Percentiles rank a stretch among this genome's conserved stretches.
phyloP scores from a whole-genome alignment of 768 basidiomycete genomes.

The Phylloporus rhodoxanthus region DNA sequence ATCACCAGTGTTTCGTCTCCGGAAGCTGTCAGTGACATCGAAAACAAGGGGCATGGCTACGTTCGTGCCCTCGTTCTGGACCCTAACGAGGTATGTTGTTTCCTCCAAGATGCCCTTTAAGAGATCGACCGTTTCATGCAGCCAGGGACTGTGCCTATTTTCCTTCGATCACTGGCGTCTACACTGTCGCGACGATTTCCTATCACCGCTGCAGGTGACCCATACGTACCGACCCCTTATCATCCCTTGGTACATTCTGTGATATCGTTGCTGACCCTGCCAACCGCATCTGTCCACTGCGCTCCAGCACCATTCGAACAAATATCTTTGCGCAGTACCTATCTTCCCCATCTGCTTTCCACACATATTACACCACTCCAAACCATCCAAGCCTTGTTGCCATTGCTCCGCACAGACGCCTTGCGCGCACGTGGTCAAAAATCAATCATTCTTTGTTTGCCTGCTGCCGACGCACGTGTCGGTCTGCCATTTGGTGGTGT shows the following conservation, averaged over 20 bases:
- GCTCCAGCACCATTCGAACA: constrained; percentile 63
- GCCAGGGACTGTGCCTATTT: constrained; percentile 67
- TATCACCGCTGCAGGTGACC: constrained; percentile 72
- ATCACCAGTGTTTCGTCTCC: constrained; percentile 71
- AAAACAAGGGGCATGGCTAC: constrained; percentile 64
- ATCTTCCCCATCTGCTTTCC: constrained; percentile 65
- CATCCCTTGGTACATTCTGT: constrained; percentile 73
- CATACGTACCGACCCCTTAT: constrained; percentile 59
- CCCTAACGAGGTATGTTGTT: constrained; percentile 58
- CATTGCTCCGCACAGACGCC: constrained; percentile 68
- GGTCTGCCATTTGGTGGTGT: constrained; percentile 64
- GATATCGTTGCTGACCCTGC: constrained; percentile 67
- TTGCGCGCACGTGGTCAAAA: constrained; percentile 38
- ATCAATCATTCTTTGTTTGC: constrained; percentile 67
- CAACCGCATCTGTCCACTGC: constrained; percentile 32
- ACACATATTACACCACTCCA: constrained; percentile 76
- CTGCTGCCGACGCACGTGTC: constrained; percentile 64
- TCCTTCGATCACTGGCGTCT: constrained; percentile 76
- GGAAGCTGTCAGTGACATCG: constrained; percentile 58
- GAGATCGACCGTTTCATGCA: constrained; percentile 23
- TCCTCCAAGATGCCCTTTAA: not conserved
- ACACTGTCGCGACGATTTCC: constrained; percentile 81
- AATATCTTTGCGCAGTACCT: constrained; percentile 53
- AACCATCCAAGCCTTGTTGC: constrained; percentile 69
- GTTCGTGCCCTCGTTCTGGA: constrained; percentile 79